Evolutionary conservation across 2,329 filamentous ascomycete genomes (phyloP).

Genomic region (Colletotrichum sp.): DNA sequence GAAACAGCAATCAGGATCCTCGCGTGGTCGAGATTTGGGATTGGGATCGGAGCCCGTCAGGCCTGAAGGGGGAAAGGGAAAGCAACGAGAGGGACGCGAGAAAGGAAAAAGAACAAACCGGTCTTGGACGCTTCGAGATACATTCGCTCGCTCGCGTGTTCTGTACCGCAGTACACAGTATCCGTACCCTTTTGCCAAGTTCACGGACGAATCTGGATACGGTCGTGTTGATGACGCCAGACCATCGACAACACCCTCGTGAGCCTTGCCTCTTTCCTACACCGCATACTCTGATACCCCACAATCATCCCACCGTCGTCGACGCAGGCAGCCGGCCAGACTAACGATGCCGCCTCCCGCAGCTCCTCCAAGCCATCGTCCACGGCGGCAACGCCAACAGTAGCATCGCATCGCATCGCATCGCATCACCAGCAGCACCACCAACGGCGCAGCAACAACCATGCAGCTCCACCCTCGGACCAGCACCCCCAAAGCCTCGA

Average conservation of each 20-base stretch:
- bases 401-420: neutral
- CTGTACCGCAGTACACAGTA: neutral
- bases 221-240: conserved; percentile 8
- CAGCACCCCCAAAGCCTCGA: conserved; percentile 16
- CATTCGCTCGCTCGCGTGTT: neutral
- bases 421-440: neutral
- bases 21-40: neutral
- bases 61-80: neutral
- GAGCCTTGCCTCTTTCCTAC: neutral
- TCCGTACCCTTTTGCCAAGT: neutral
- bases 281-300: neutral
- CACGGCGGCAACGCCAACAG: neutral
- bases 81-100: neutral
- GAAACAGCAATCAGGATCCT: neutral
- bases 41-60: neutral
- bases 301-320: neutral
- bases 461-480: conserved; percentile 22
- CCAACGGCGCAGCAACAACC: neutral
- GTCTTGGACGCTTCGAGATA: neutral
- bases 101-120: neutral
- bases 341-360: neutral
- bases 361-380: neutral
- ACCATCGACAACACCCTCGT: neutral
- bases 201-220: neutral
- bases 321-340: neutral